Percentiles rank a stretch among this genome's conserved stretches.
phyloP scores from a whole-genome alignment of 2,329 filamentous ascomycete species.

The Exophiala xenobiotica region DNA sequence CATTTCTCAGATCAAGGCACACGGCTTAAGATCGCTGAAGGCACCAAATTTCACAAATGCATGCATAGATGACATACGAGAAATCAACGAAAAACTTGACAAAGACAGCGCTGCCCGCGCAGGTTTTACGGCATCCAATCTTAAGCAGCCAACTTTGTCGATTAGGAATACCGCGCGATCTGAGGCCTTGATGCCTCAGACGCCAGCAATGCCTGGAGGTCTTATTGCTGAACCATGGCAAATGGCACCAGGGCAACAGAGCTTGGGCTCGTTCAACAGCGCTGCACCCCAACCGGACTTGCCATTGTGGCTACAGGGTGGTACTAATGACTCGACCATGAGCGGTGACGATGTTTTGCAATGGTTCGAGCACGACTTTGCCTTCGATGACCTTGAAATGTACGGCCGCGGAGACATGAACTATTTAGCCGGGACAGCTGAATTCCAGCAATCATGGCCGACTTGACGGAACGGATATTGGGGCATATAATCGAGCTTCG shows the following conservation, averaged over 20 bases:
- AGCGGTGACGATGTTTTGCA: constrained; percentile 18
- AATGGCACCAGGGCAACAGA: background rate
- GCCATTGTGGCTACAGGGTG: constrained; percentile 5
- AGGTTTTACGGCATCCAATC: background rate
- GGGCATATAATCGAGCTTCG: no score
- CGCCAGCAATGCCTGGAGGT: background rate
- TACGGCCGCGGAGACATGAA: background rate
- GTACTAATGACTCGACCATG: constrained; percentile 14
- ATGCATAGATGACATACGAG: background rate
- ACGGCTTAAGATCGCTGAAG: constrained; percentile 7
- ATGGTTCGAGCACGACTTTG: constrained; percentile 22
- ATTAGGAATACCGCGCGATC: background rate
- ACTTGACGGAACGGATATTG: background rate
- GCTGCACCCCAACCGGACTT: background rate
- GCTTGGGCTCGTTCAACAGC: background rate
- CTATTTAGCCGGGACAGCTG: background rate
- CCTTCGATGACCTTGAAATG: constrained; percentile 10
- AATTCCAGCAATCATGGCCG: background rate
- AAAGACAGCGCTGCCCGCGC: background rate
- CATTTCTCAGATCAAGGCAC: constrained; percentile 19
- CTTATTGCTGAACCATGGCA: background rate
- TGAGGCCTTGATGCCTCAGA: background rate
- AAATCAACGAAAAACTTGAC: background rate
- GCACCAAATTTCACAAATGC: background rate
- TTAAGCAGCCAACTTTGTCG: background rate